A percentile compares a stretch with the other conserved stretches of the same genome.
Evolutionary conservation across 352 stramenopile species (phyloP).

Genomic region (Globisporangium paroecandrum): DNA sequence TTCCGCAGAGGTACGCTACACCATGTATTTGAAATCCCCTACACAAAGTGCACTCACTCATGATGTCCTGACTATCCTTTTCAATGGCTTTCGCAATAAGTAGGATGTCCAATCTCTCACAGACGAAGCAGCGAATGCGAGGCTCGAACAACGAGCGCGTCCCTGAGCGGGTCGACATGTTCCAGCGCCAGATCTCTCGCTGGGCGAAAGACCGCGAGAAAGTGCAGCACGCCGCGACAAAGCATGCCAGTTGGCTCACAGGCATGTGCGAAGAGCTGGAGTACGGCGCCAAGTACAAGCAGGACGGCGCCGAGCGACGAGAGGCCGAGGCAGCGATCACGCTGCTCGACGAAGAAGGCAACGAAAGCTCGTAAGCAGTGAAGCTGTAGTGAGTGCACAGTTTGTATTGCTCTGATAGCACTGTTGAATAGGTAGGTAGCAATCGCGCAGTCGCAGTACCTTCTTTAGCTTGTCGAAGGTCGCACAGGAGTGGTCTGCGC

Average conservation of each 20-base stretch:
- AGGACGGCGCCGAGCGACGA: slow-evolving; percentile 8
- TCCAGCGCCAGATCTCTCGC: slow-evolving; percentile 59
- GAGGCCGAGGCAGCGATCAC: slow-evolving; percentile 22
- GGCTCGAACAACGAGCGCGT: slow-evolving; percentile 18
- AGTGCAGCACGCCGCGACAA: slow-evolving; percentile 56
- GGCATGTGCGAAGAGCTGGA: slow-evolving; percentile 60
- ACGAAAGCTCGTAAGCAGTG: background rate
- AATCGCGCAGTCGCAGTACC: background rate
- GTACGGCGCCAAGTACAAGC: slow-evolving; percentile 50
- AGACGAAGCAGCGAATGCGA: slow-evolving; percentile 4
- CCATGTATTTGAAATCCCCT: background rate
- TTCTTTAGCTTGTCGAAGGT: slow-evolving; percentile 31
- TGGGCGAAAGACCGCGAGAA: slow-evolving; percentile 58
- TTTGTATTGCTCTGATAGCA: too few relatives aligned
- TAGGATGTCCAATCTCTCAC: slow-evolving; percentile 17
- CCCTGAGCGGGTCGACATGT: slow-evolving; percentile 20
- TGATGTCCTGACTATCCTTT: background rate
- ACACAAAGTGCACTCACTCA: background rate
- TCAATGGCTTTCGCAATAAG: background rate
- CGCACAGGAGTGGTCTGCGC: slow-evolving; percentile 37
- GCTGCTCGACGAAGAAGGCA: slow-evolving; percentile 10
- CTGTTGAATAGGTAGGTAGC: background rate
- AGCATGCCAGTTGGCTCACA: slow-evolving; percentile 56
- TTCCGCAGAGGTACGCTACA: slow-evolving; percentile 9
- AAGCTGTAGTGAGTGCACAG: background rate